These are phyloP conservation scores for Syzygium jambos DNA, from an alignment of 345 rosid species.

Conservation along the genomic window DNA sequence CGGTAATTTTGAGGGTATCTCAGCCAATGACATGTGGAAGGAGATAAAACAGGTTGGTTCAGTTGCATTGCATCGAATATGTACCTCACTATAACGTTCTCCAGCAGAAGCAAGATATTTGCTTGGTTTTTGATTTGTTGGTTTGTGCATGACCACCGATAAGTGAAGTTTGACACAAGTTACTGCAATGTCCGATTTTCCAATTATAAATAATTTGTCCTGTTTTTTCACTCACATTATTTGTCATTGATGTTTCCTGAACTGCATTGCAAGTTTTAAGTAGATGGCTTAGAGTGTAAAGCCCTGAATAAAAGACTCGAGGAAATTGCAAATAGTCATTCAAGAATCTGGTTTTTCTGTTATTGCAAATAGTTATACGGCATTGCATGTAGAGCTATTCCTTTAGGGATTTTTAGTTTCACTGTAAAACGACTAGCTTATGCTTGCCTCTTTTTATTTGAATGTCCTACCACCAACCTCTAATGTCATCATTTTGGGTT, in stretches of 20 bases:
- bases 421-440: background rate
- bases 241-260: background rate
- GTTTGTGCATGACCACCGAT: background rate
- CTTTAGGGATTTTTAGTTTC: background rate
- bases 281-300: background rate
- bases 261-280: background rate
- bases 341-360: background rate
- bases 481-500: background rate
- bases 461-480: background rate
- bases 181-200: background rate
- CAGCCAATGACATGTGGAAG: constrained; percentile 86
- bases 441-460: background rate
- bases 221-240: background rate
- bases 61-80: background rate
- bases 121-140: background rate
- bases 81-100: background rate
- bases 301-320: background rate
- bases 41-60: constrained; percentile 58
- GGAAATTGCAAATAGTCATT: background rate
- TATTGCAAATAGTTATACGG: background rate
- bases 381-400: background rate
- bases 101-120: background rate
- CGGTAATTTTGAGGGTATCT: constrained; percentile 56
- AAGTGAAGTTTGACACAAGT: background rate
- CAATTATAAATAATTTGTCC: background rate